Evolutionary conservation across 768 basidiomycete species (phyloP).

Genomic region (Amanita jacksonii): DNA sequence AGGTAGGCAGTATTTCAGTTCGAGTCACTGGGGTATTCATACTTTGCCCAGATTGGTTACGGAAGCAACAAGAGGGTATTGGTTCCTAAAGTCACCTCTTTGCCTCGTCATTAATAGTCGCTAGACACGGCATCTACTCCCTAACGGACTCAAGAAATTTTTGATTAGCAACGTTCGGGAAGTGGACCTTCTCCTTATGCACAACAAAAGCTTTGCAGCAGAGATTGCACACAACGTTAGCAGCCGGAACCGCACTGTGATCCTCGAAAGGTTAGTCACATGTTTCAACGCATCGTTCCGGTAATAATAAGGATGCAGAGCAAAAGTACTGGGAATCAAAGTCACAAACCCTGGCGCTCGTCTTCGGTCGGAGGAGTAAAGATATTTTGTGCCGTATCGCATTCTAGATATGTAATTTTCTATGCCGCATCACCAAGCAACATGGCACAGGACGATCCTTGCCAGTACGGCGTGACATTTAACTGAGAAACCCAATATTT

Average conservation of each 20-base stretch:
- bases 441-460: too few species aligned
- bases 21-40: slow-evolving; percentile 1
- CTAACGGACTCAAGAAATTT: slow-evolving; percentile 94
- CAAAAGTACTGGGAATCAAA: slow-evolving; percentile 82
- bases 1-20: slow-evolving; percentile 40
- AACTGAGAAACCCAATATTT: too few species aligned
- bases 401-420: slow-evolving; percentile 1
- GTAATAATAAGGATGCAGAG: slow-evolving; percentile 33
- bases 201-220: slow-evolving; percentile 93
- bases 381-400: slow-evolving; percentile 26
- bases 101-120: slow-evolving; percentile 6
- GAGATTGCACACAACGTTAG: slow-evolving; percentile 96
- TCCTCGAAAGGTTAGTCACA: slow-evolving; percentile 68
- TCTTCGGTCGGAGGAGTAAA: slow-evolving; percentile 89
- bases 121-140: slow-evolving; percentile 89
- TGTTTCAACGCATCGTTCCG: neutral
- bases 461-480: too few species aligned
- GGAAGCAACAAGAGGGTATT: slow-evolving; percentile 79
- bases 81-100: neutral
- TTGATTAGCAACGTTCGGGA: slow-evolving; percentile 90
- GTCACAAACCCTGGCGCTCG: slow-evolving; percentile 90
- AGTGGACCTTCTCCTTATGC: slow-evolving; percentile 93
- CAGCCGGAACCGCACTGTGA: slow-evolving; percentile 87
- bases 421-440: slow-evolving; percentile 1
- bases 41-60: slow-evolving; percentile 57